Base-by-base conservation (phyloP, 1,139 yeast genomes). In the Suhomyces taliae region DNA sequence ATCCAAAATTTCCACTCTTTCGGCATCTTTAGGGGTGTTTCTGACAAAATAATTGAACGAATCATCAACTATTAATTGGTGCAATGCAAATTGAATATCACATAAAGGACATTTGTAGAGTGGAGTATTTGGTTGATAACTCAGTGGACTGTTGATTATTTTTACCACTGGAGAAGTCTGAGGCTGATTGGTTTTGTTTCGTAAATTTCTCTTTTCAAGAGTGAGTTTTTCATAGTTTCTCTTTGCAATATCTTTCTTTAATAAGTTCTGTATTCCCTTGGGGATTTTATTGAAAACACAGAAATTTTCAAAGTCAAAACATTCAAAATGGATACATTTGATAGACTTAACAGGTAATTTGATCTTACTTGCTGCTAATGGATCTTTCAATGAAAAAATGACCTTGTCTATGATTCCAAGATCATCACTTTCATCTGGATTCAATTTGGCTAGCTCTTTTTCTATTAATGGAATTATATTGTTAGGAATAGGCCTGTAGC, bases 241-340 rank as follows among this genome's bases (percentile, higher is more conserved):
- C 34, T 54, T 52, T 35, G 62, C 52, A 66, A 60, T 40, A 29
- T 65, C 70, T 43, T 65, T 67, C 37, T 62, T 58, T 6, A 72
- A 57, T 6, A 65, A 52, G 14, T 54, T 55, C 8, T 50, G 53
- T 14, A 69, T 62, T 0, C 72, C 72, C 5, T 53, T 48, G 6
- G 75, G 68, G 4, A 75, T 63, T 37, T 64, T 67, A 53, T 72
- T 69, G 53, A 71, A 72, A 10, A 64, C 47, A 56, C 80, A 75
- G 49, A 75, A 75, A 45, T 64, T 70, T 11, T 72, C 74, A 51
- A 69, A 73, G 52, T 75, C 80, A 59, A 75, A 75, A 55, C 80
- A 74, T 56, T 74, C 79, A 52, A 75, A 74, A 55, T 75, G 80
- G 32, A 55, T 55, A 52, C 80, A 75, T 1, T 53, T 50, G 9